phyloP scores from a whole-genome alignment of 176 grass and related monocot genomes.

The Oryza punctata region DNA sequence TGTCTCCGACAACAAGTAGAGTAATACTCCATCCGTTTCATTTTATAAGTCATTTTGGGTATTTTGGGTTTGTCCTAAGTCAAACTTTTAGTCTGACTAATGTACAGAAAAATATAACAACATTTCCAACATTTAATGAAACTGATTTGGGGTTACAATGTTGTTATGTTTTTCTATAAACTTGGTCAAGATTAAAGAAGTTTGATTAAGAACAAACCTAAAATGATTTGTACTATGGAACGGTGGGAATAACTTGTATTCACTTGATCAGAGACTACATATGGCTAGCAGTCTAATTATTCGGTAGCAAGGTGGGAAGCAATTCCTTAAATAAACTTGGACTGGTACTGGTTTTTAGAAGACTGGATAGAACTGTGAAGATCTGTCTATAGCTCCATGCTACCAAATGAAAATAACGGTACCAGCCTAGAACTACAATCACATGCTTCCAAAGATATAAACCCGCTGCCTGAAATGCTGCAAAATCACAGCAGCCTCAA shows the following conservation, averaged over 20 bases:
- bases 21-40: too few species aligned
- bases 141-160: too few species aligned
- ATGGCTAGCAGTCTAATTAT: neutral
- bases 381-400: neutral
- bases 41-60: too few species aligned
- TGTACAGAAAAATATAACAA: too few species aligned
- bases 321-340: neutral
- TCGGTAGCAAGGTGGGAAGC: neutral
- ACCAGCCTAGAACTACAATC: conserved; percentile 11
- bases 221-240: too few species aligned
- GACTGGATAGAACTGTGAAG: neutral
- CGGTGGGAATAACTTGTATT: neutral
- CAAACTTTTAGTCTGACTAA: too few species aligned
- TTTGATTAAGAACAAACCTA: too few species aligned
- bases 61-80: too few species aligned
- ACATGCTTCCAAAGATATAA: neutral
- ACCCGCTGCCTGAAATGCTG: neutral
- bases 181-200: too few species aligned
- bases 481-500: neutral
- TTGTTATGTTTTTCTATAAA: too few species aligned
- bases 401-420: neutral
- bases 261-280: neutral
- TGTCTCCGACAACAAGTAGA: too few species aligned
- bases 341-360: neutral
- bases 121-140: too few species aligned